phyloP scores from a whole-genome alignment of 2,329 filamentous ascomycete genomes.

The Piedraia hortae region DNA sequence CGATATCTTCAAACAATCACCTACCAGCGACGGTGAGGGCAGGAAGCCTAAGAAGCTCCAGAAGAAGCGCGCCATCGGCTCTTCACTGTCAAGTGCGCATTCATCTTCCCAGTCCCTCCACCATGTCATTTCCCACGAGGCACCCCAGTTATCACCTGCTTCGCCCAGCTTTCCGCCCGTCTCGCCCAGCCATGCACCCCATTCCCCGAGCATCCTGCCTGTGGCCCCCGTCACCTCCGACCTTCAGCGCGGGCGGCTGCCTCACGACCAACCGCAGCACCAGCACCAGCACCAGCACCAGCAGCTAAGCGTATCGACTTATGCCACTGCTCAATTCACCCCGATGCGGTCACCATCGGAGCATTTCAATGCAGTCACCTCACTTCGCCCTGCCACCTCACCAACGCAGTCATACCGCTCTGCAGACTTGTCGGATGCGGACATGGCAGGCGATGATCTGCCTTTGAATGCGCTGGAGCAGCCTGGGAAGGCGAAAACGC shows the following conservation, averaged over 20 bases:
- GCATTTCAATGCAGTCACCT: conserved; percentile 32
- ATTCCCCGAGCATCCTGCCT: too few species aligned
- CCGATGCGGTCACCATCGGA: conserved; percentile 42
- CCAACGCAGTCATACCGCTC: conserved; percentile 55
- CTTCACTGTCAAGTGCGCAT: conserved; percentile 62
- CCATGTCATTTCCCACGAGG: conserved; percentile 9
- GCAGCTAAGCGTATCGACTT: conserved; percentile 15
- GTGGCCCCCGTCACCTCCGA: too few species aligned
- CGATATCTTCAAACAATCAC: conserved; percentile 42
- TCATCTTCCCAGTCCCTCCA: conserved; percentile 50
- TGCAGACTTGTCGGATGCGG: conserved; percentile 59
- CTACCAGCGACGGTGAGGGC: conserved; percentile 22
- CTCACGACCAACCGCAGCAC: not conserved
- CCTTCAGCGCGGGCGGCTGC: not conserved
- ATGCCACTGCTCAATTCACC: conserved; percentile 12
- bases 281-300: conserved; percentile 3
- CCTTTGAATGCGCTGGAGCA: conserved; percentile 5
- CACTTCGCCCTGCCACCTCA: conserved; percentile 39
- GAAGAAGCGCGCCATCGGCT: conserved; percentile 60
- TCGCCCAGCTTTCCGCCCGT: conserved; percentile 6
- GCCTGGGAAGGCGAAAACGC: conserved; percentile 36
- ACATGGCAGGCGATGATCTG: conserved; percentile 36
- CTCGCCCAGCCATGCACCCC: too few species aligned
- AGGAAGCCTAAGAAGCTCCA: conserved; percentile 70
- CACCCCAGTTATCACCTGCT: conserved; percentile 8